These are phyloP conservation scores for Helicocarpus griseus DNA, from an alignment of 2,329 filamentous ascomycete species.

Conservation along the genomic window DNA sequence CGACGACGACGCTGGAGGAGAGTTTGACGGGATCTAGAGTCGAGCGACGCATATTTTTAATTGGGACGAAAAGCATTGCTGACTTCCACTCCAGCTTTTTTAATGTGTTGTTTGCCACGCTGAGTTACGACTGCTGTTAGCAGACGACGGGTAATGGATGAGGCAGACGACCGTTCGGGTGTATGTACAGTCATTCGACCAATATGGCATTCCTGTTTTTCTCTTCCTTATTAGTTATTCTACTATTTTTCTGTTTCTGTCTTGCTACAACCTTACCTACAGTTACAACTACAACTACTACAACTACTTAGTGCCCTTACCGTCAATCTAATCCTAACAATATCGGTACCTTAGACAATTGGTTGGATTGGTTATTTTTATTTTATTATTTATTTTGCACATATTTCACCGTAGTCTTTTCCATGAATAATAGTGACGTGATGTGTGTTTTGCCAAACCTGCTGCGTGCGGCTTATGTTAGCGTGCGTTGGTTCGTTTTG, in stretches of 20 bases:
- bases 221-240: constrained; percentile 4
- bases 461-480: no score
- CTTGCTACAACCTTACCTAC: no score
- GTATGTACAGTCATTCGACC: constrained; percentile 18
- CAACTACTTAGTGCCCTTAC: no score
- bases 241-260: background rate
- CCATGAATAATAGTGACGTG: no score
- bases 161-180: constrained; percentile 8
- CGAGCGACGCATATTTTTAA: constrained; percentile 1
- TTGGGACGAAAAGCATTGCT: background rate
- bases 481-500: background rate
- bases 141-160: constrained; percentile 17
- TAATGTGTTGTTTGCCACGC: background rate
- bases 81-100: background rate
- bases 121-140: background rate
- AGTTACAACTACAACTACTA: no score
- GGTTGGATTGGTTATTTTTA: no score
- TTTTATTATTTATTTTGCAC: no score
- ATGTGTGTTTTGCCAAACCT: no score
- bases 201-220: constrained; percentile 8
- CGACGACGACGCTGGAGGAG: constrained; percentile 88
- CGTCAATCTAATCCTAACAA: no score
- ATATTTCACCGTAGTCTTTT: no score
- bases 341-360: no score
- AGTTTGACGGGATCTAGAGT: constrained; percentile 84